A percentile compares a stretch with the other conserved stretches of the same genome.
phyloP scores from a whole-genome alignment of 345 rosid genomes.

The Salix viminalis region DNA sequence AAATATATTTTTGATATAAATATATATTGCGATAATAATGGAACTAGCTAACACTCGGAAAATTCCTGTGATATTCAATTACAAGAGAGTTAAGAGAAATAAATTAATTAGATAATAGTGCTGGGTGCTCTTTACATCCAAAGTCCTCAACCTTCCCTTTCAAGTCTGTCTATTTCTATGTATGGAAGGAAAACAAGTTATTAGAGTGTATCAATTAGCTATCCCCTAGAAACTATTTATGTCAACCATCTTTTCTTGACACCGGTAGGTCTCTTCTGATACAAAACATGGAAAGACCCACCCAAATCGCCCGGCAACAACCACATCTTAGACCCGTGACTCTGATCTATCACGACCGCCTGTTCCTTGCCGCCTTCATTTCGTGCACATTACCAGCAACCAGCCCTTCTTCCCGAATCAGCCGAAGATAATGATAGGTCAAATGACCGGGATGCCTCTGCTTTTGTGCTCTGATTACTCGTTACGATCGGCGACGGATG shows the following conservation, averaged over 20 bases:
- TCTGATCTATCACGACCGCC: constrained; percentile 9
- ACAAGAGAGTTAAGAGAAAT: too few species aligned
- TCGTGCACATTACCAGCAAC: constrained; percentile 11
- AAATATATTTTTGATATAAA: too few species aligned
- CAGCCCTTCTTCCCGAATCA: neutral
- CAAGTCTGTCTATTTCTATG: neutral
- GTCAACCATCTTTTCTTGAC: constrained; percentile 12
- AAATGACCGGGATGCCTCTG: constrained; percentile 27
- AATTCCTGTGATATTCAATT: too few species aligned
- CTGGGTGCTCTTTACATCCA: constrained; percentile 8
- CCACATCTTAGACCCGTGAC: constrained; percentile 36
- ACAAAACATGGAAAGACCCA: constrained; percentile 51
- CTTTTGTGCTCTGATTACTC: constrained; percentile 4
- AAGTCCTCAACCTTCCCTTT: neutral
- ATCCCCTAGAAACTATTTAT: constrained; percentile 12
- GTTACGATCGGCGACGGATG: constrained; percentile 50
- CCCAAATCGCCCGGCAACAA: constrained; percentile 39
- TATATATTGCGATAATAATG: too few species aligned
- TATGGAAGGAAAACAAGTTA: neutral
- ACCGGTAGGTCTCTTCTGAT: constrained; percentile 31
- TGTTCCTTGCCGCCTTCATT: neutral
- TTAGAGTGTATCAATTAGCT: constrained; percentile 2
- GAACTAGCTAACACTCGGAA: too few species aligned
- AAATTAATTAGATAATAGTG: neutral
- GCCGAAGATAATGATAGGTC: neutral